A percentile compares a stretch with the other conserved stretches of the same genome.
Conservation (phyloP, 306 rosid species). For the Alnus glutinosa region DNA sequence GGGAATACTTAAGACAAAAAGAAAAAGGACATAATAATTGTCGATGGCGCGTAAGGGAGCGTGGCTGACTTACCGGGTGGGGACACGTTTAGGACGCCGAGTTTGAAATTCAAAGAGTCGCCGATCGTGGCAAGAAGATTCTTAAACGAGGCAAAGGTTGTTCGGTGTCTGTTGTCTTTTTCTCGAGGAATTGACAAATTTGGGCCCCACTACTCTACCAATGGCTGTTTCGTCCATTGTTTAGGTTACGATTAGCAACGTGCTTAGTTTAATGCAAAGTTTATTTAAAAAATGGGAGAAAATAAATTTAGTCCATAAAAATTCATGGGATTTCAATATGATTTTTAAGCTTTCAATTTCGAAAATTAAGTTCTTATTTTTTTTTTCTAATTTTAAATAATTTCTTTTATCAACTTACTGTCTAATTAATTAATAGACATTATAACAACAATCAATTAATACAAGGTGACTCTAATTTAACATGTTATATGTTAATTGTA, state of each 20-base stretch:
- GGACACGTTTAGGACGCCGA: slow-evolving; percentile 45
- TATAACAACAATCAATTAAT: too few species aligned
- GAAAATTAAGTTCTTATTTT: too few species aligned
- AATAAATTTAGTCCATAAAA: too few species aligned
- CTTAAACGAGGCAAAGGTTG: slow-evolving; percentile 37
- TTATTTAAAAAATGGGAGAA: too few species aligned
- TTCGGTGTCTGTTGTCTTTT: neutral
- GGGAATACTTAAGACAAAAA: neutral
- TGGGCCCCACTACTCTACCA: neutral
- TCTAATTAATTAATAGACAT: too few species aligned
- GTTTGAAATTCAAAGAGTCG: slow-evolving; percentile 40
- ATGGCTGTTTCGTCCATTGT: neutral
- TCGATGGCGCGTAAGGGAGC: neutral
- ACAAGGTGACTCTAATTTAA: too few species aligned
- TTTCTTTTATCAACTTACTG: too few species aligned
- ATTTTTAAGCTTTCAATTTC: too few species aligned
- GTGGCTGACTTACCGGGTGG: neutral
- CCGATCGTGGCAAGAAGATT: slow-evolving; percentile 32
- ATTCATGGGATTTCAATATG: too few species aligned
- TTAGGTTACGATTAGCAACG: neutral
- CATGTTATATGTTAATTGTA: too few species aligned
- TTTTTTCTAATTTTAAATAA: too few species aligned
- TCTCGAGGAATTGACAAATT: neutral
- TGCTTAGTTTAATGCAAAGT: neutral
- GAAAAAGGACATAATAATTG: neutral